Percentiles rank a stretch among this genome's conserved stretches.
These are phyloP conservation scores for Pezicula rhizophila DNA, from an alignment of 2,329 filamentous ascomycete genomes.

Conservation along the genomic window DNA sequence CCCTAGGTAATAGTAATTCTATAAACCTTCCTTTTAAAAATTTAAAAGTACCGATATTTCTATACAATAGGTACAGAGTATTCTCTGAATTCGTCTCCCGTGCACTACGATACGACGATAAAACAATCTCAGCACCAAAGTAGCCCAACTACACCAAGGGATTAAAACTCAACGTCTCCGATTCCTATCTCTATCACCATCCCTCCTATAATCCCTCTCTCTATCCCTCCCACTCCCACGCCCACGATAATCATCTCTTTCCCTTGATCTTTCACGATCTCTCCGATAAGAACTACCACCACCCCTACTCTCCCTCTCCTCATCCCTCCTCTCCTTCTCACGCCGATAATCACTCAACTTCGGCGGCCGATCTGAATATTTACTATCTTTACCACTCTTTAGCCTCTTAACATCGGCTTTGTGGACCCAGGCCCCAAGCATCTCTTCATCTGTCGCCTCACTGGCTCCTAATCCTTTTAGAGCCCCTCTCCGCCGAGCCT, in stretches of 20 bases:
- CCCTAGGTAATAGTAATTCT: too few relatives aligned
- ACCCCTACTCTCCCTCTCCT: conserved; percentile 35
- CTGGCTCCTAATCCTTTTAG: conserved; percentile 87
- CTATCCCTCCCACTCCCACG: conserved; percentile 23
- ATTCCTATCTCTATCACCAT: conserved; percentile 21
- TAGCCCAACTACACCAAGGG: neutral
- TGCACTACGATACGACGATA: conserved; percentile 5
- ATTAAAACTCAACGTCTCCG: neutral
- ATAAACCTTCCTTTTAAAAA: too few relatives aligned
- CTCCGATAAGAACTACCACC: conserved; percentile 27
- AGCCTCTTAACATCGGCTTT: conserved; percentile 50
- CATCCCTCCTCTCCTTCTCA: conserved; percentile 36
- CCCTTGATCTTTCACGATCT: conserved; percentile 14
- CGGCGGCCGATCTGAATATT: conserved; percentile 43
- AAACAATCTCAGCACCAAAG: neutral
- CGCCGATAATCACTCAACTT: conserved; percentile 29
- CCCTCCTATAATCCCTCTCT: conserved; percentile 29
- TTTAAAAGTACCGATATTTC: too few relatives aligned
- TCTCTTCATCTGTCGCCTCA: conserved; percentile 63
- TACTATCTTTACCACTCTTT: conserved; percentile 28
- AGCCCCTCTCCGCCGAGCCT: conserved; percentile 67
- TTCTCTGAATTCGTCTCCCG: conserved; percentile 11
- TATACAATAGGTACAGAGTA: too few relatives aligned
- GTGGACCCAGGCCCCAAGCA: conserved; percentile 77
- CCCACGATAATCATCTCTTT: conserved; percentile 20